These are phyloP conservation scores for Eimeria falciformis DNA, from an alignment of 169 alveolate genomes.

Conservation along the genomic window DNA sequence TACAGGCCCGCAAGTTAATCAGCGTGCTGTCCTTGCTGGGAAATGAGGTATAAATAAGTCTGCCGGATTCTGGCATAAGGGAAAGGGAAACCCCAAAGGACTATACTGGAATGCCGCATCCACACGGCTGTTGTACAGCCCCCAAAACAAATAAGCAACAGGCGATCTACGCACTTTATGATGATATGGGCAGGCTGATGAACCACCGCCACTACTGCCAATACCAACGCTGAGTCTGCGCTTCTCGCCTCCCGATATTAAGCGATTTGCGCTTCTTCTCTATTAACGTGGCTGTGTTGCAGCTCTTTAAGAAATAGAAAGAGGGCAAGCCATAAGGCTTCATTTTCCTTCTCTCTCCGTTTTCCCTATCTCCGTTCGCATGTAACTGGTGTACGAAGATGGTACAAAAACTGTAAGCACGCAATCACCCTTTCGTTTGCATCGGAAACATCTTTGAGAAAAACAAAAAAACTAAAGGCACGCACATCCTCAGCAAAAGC, in stretches of 20 bases:
- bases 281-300: conserved; percentile 20
- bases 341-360: background rate
- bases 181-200: conserved; percentile 80
- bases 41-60: conserved; percentile 73
- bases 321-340: conserved; percentile 40
- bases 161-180: conserved; percentile 82
- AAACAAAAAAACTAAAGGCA: conserved; percentile 29
- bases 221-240: conserved; percentile 63
- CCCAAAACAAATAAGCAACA: conserved; percentile 77
- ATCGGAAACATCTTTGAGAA: conserved; percentile 62
- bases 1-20: conserved; percentile 41
- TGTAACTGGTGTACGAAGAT: conserved; percentile 51
- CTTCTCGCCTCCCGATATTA: conserved; percentile 70
- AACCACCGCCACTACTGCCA: conserved; percentile 78
- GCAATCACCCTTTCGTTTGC: conserved; percentile 65
- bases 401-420: conserved; percentile 62
- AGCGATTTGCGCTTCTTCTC: conserved; percentile 8
- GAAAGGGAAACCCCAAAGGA: conserved; percentile 76
- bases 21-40: conserved; percentile 30
- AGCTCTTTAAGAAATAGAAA: conserved; percentile 29
- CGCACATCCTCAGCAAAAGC: background rate
- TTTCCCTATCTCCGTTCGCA: conserved; percentile 25
- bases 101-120: conserved; percentile 79
- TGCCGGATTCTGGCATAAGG: conserved; percentile 82
- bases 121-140: conserved; percentile 82